phyloP scores from a whole-genome alignment of 2,329 filamentous ascomycete species.

The Ascomycota sp. region DNA sequence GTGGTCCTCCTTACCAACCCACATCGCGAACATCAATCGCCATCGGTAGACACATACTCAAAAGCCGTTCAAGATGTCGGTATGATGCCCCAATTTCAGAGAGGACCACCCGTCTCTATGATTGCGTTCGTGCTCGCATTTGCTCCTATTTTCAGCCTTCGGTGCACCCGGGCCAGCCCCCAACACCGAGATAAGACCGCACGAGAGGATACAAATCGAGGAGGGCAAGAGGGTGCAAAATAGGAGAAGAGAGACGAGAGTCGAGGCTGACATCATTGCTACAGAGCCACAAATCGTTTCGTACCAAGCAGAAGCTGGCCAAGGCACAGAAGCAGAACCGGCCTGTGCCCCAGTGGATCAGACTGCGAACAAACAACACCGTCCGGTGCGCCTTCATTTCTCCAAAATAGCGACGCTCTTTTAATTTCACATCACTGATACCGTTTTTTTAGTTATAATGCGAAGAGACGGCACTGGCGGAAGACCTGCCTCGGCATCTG shows the following conservation, averaged over 20 bases:
- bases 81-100: conserved; percentile 8
- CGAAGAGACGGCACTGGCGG: conserved; percentile 98
- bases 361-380: conserved; percentile 94
- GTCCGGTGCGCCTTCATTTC: conserved; percentile 61
- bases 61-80: conserved; percentile 21
- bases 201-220: no score
- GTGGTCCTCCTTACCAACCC: no score
- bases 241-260: no score
- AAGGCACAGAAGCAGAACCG: conserved; percentile 99
- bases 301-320: conserved; percentile 99
- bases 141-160: no score
- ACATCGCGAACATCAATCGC: conserved; percentile 12
- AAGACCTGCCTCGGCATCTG: conserved; percentile 99
- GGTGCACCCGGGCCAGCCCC: no score
- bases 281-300: conserved; percentile 98
- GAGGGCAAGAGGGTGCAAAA: no score
- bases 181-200: no score
- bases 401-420: not conserved
- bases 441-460: conserved; percentile 66
- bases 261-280: conserved; percentile 2
- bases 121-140: no score
- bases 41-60: conserved; percentile 17
- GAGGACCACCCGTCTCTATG: no score
- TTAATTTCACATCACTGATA: not conserved
- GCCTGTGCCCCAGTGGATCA: conserved; percentile 99